Evolutionary conservation across 2,329 filamentous ascomycete species (phyloP), one percentile per base, ranked within the genome.

Genomic region (Penicillium sumatraense): DNA sequence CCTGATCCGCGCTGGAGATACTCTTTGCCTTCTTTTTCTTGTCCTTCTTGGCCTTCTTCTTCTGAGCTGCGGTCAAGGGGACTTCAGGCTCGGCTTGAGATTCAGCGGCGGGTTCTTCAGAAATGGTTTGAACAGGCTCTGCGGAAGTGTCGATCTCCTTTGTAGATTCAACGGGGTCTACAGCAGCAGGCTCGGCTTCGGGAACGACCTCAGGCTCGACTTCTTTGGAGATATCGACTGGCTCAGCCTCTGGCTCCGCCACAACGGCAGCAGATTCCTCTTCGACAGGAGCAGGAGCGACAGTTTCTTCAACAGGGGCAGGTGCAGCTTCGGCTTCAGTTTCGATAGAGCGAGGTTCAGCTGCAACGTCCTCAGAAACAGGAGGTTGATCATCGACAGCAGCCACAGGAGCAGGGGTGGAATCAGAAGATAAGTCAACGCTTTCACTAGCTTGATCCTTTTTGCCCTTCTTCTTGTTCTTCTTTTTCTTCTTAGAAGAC

Each of bases 1-100:
- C 26, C 10, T 42, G 42, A 13, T 58, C 53, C 8, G 53, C 41
- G 21, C 46, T 23, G 33, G 54, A 49, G 27, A 55, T 18, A 48
- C 54, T 56, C 38, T 65, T 62, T 21, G 51, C 49, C 56, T 64
- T 65, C 56, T 62, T 63, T 40, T 65, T 64, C 48, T 64, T 63
- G 31, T 62, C 67, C 56, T 78, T 79, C 66, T 77, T 77, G 13
- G 65, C 66, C 55, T 73, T 77, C 53, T 68, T 73, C 57, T 66
- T 68, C 41, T 65, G 59, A 0, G 63, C 58, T 4, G 63, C 26
- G 3, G 62, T 66, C 53, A 65, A 42, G n/a, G 54, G 46, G 3
- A 53, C 52, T 44, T 64, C 61, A 23, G 58, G 35, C 42, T 63
- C 56, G 14, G 53, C 24, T 20, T 57, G 55, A 23, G 40, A 26